phyloP scores from a whole-genome alignment of 371 early-diverging fungal species.

The Mucor mucedo region DNA sequence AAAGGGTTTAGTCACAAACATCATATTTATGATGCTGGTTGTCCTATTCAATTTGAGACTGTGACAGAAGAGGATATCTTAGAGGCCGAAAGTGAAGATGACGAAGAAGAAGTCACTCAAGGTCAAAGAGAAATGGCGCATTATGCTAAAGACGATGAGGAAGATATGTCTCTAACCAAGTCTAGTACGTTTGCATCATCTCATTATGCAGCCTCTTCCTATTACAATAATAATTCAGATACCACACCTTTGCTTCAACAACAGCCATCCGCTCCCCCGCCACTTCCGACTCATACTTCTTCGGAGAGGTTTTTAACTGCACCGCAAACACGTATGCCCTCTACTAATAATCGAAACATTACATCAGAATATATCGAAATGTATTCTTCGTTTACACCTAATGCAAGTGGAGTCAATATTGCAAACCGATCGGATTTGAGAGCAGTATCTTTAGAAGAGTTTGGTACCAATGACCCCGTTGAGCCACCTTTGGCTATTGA shows the following conservation, averaged over 20 bases:
- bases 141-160: neutral
- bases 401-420: slow-evolving; percentile 10
- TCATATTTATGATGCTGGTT: slow-evolving; percentile 1
- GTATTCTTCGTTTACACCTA: slow-evolving; percentile 30
- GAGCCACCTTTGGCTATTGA: neutral
- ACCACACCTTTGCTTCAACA: neutral
- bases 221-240: neutral
- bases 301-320: neutral
- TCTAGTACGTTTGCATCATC: neutral
- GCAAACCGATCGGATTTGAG: neutral
- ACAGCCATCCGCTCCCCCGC: slow-evolving; percentile 6
- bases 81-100: neutral
- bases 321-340: slow-evolving; percentile 2
- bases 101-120: neutral
- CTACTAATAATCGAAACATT: slow-evolving; percentile 17
- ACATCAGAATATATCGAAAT: slow-evolving; percentile 34
- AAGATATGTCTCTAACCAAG: neutral
- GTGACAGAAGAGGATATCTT: slow-evolving; percentile 5
- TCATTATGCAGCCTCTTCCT: slow-evolving; percentile 3
- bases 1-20: slow-evolving; percentile 8
- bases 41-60: slow-evolving; percentile 10
- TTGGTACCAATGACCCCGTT: neutral
- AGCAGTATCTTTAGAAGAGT: neutral
- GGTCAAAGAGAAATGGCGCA: too few relatives aligned
- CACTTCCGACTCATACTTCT: neutral